Evolutionary conservation across 2,329 filamentous ascomycete genomes (phyloP), one percentile per base, ranked within the genome.

Genomic region (Lasiodiplodia sp.): DNA sequence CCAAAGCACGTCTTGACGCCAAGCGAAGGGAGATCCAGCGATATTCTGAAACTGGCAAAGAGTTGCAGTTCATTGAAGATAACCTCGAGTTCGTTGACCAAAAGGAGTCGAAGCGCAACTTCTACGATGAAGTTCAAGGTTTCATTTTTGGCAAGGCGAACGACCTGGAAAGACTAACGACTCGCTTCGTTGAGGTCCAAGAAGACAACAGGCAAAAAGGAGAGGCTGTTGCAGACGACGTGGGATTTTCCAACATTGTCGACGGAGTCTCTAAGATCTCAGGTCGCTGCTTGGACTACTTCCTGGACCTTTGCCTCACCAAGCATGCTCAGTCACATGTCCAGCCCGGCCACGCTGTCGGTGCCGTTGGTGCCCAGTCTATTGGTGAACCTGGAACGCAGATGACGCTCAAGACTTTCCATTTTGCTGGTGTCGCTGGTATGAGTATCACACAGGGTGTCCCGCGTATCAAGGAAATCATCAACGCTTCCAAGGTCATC

Each of bases 361-460:
- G 96, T 71, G 96, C 96, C 18, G 94, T 98, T 47, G 96, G 96
- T 72, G 96, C 96, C 1, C 96, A 99, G 80, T 98, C 95, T 1
- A 99, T 99, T 74, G 96, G 96, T 81, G 96, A 99, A 77, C 96
- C 96, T 0, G 96, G 96, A 78, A 99, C 96, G 0, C 96, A 99
- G 81, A 99, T 99, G 96, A 99, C 96, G 1, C 83, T 99, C 71
- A 98, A 98, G 83, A 98, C 96, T 78, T 98, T 98, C 89, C 96
- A 98, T 91, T 99, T 99, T 84, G 96, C 96, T 78, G 96, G 96
- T 92, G 96, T 99, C 71, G 96, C 96, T 53, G 95, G 95, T 79
- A 98, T 99, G 96, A 97, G 93, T 86, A 97, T 99, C 77, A 99
- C 96, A 0, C 93, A 97, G 77, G 96, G 96, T 92, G 96, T 99